Evolutionary conservation across 352 stramenopile species (phyloP).

Genomic region (Bremia lactucae): DNA sequence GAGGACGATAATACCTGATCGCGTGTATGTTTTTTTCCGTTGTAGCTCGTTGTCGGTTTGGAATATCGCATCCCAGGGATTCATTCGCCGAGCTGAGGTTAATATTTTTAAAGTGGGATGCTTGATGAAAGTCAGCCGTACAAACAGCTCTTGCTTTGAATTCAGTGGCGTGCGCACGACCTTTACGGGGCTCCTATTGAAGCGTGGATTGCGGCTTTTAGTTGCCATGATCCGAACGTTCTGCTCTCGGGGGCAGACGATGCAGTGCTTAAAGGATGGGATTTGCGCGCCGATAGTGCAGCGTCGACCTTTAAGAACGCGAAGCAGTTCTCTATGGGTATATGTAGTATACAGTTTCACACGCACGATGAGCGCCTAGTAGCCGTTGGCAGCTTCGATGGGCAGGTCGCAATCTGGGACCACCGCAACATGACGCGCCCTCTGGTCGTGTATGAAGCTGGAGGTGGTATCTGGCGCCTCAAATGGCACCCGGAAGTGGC

Average conservation of each 20-base stretch:
- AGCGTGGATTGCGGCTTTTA: constrained; percentile 74
- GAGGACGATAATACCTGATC: constrained; percentile 6
- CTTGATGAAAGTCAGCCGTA: constrained; percentile 11
- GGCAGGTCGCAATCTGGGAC: constrained; percentile 72
- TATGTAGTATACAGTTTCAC: constrained; percentile 82
- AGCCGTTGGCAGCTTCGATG: constrained; percentile 79
- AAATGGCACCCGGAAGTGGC: constrained; percentile 60
- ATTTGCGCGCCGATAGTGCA: constrained; percentile 27
- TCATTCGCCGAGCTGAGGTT: constrained; percentile 31
- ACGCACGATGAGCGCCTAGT: constrained; percentile 48
- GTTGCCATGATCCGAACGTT: constrained; percentile 64
- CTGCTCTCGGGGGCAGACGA: constrained; percentile 78
- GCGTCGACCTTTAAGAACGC: constrained; percentile 47
- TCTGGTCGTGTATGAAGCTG: constrained; percentile 32
- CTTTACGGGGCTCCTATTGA: constrained; percentile 72
- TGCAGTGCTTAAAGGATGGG: constrained; percentile 68
- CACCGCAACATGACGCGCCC: constrained; percentile 46
- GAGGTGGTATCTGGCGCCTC: constrained; percentile 71
- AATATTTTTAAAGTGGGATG: too few species aligned
- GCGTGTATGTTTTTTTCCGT: not conserved
- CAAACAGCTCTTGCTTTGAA: constrained; percentile 4
- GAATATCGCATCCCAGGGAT: constrained; percentile 22
- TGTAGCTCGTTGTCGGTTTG: constrained; percentile 49
- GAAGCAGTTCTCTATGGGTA: constrained; percentile 64
- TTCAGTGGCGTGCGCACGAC: constrained; percentile 62